These are phyloP conservation scores for Sporisorium graminicola DNA, from an alignment of 1,284 basidiomycete genomes.

Conservation along the genomic window DNA sequence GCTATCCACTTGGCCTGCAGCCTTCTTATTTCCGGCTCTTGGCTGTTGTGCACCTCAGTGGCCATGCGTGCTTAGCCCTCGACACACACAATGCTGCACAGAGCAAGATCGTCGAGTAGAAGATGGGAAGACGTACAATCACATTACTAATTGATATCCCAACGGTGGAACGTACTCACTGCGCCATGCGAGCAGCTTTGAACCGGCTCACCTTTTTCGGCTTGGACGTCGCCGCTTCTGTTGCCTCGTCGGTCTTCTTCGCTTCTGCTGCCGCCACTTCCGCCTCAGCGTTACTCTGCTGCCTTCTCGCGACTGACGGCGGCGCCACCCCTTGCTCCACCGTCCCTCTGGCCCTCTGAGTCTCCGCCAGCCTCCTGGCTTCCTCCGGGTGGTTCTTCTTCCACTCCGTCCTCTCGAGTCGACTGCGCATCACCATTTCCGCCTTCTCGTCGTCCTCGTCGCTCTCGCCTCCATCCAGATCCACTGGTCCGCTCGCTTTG, in stretches of 20 bases:
- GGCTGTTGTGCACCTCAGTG: not conserved
- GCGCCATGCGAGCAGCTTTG: conserved; percentile 47
- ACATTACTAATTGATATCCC: too few relatives aligned
- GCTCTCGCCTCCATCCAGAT: conserved; percentile 54
- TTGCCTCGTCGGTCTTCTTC: not conserved
- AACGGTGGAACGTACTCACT: too few relatives aligned
- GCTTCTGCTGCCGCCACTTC: not conserved
- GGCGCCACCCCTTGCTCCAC: conserved; percentile 22
- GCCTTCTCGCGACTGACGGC: conserved; percentile 14
- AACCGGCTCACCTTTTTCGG: conserved; percentile 47
- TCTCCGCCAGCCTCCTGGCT: conserved; percentile 19
- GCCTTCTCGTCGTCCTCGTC: conserved; percentile 58
- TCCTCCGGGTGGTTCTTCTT: conserved; percentile 36
- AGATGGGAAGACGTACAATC: too few relatives aligned
- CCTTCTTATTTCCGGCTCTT: not conserved
- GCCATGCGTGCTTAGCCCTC: not conserved
- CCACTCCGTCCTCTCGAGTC: conserved; percentile 50
- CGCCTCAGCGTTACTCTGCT: not conserved
- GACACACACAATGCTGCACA: conserved; percentile 1
- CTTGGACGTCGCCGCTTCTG: conserved; percentile 5
- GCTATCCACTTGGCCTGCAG: conserved; percentile 22
- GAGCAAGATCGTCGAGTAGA: too few relatives aligned
- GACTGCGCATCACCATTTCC: conserved; percentile 55
- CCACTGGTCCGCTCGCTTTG: conserved; percentile 29
- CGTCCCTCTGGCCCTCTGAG: conserved; percentile 14